Percentiles rank a stretch among this genome's conserved stretches.
Conservation (phyloP, 2,329 filamentous ascomycete genomes). For the Chrysoporthe austroafricana region DNA sequence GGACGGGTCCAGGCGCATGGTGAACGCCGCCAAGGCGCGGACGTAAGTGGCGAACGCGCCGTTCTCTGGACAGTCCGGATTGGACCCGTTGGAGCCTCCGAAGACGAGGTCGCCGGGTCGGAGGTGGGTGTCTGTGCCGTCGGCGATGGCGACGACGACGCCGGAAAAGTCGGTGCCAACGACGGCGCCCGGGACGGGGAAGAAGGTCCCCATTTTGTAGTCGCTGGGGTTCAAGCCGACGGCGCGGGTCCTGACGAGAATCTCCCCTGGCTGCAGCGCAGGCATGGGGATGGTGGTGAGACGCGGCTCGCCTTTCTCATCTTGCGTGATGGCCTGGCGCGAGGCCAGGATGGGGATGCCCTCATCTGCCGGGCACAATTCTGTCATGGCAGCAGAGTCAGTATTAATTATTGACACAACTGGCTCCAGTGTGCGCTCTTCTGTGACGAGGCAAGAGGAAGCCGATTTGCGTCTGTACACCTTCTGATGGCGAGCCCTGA, state of each 20-base stretch:
- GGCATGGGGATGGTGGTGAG: not conserved
- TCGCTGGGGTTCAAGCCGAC: slow-evolving; percentile 34
- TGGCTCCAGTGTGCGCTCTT: too few relatives aligned
- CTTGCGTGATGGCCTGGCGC: too few relatives aligned
- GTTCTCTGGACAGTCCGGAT: slow-evolving; percentile 34
- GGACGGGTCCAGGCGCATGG: slow-evolving; percentile 33
- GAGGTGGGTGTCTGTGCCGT: slow-evolving; percentile 25
- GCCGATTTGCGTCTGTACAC: too few relatives aligned
- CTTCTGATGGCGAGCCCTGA: too few relatives aligned
- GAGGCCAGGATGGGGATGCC: too few relatives aligned
- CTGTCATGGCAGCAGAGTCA: too few relatives aligned
- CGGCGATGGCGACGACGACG: slow-evolving; percentile 27
- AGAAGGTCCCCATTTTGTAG: slow-evolving; percentile 30
- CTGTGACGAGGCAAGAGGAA: too few relatives aligned
- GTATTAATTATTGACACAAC: too few relatives aligned
- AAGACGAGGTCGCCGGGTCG: slow-evolving; percentile 42
- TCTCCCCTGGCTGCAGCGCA: not conserved
- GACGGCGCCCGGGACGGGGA: slow-evolving; percentile 27
- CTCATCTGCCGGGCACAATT: too few relatives aligned
- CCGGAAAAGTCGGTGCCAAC: slow-evolving; percentile 35
- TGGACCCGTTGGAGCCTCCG: slow-evolving; percentile 41
- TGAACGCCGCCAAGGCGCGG: slow-evolving; percentile 32
- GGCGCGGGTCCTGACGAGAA: slow-evolving; percentile 29
- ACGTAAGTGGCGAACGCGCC: slow-evolving; percentile 44
- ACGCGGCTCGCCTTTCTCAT: too few relatives aligned